These are phyloP conservation scores for Suhomyces terraborum DNA, from an alignment of 1,139 yeast species.

Conservation along the genomic window DNA sequence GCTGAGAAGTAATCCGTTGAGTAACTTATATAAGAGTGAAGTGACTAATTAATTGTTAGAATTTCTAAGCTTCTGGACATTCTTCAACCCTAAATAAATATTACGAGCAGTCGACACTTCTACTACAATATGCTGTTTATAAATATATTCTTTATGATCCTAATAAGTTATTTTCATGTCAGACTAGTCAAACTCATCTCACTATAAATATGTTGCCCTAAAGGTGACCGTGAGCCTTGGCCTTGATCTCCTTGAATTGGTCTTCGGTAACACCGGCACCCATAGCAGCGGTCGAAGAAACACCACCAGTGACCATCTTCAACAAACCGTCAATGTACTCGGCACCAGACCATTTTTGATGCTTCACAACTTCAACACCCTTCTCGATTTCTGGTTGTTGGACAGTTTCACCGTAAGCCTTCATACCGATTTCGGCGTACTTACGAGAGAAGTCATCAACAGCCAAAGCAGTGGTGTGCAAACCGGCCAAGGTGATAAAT, in stretches of 20 bases:
- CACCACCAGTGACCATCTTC: conserved; percentile 93
- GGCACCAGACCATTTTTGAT: conserved; percentile 99
- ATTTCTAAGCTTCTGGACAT: no score
- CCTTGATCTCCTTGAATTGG: conserved; percentile 63
- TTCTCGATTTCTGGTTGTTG: conserved; percentile 87
- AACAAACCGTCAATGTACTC: conserved; percentile 91
- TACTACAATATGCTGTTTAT: background rate
- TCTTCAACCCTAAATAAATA: no score
- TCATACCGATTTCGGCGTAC: conserved; percentile 86
- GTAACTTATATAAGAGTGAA: no score
- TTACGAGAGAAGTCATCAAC: conserved; percentile 82
- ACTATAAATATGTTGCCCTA: conserved; percentile 3
- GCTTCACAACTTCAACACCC: conserved; percentile 95
- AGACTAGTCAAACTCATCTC: conserved; percentile 1
- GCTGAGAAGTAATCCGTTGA: no score
- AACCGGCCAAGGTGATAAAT: conserved; percentile 95
- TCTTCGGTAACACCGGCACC: conserved; percentile 98
- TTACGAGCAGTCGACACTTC: background rate
- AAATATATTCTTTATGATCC: conserved; percentile 1
- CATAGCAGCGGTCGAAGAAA: conserved; percentile 96
- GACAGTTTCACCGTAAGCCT: conserved; percentile 85
- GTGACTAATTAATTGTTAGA: no score
- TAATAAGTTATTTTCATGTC: background rate
- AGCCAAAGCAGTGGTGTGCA: conserved; percentile 94
- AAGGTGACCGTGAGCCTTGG: conserved; percentile 9